Base-by-base conservation (phyloP, 1,139 yeast genomes). In the Yamadazyma membranifaciens region DNA sequence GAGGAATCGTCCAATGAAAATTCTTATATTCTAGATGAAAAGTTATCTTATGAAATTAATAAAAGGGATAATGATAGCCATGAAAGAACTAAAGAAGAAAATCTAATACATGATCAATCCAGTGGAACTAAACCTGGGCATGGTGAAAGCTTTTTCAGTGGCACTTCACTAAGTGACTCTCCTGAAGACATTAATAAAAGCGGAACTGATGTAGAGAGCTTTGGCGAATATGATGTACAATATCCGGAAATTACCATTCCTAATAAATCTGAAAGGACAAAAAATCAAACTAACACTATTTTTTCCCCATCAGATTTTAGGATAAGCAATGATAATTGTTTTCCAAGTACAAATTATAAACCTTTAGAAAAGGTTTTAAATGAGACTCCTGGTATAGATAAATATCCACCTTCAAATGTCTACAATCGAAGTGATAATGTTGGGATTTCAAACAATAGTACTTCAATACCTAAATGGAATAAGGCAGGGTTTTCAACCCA, bases 401-500 rank as follows among this genome's bases (percentile, higher is more conserved):
- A 31, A 16, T 31, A 14, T 5, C 25, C 15, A 12, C 7, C n/a
- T 16, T 16, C 26, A 17, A n/a, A 26, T 26, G 12, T 26, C 38
- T 10, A 16, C 9, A 17, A 38, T n/a, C n/a, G 41, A 36, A 34
- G 37, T 14, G 7, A 11, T 11, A 49, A 50, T 34, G 47, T 49
- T 20, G 52, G 51, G 1, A 37, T 29, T 20, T 9, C 38, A 9
- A 31, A 34, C 12, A 39, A 40, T 20, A 16, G 31, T 12, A 42
- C 33, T 29, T 42, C 51, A 2, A 31, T 48, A 2, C 48, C 48
- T 30, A 44, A 38, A 31, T 52, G 47, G 31, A 44, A 39, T 16
- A 48, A 50, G 36, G 50, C 40, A 20, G 7, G 7, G 7, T 20
- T 20, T 20, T 20, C 24, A 20, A 20, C 24, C 24, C 24, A 20